Conservation (phyloP, 257 asterid genomes). For the Striga asiatica region DNA sequence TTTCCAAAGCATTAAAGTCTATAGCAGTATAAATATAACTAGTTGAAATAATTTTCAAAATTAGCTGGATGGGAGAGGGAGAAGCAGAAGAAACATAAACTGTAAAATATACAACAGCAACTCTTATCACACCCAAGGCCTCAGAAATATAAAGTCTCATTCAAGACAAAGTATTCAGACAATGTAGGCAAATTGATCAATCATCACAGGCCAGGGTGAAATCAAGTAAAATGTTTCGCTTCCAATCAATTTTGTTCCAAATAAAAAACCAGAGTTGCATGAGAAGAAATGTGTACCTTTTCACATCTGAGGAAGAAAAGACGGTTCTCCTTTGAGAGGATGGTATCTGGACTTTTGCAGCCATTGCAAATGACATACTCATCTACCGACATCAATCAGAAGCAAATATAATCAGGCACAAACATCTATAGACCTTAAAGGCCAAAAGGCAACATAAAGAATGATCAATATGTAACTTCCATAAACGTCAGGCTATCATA, state of each 20-base stretch:
- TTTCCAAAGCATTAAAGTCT: too few species aligned
- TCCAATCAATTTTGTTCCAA: not conserved
- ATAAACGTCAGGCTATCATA: too few species aligned
- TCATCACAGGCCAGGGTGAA: conserved; percentile 20
- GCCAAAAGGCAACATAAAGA: not conserved
- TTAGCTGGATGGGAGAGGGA: too few species aligned
- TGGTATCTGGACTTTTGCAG: conserved; percentile 93
- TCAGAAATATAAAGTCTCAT: conserved; percentile 15
- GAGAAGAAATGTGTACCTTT: conserved; percentile 44
- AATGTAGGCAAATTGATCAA: conserved; percentile 34
- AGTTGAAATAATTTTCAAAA: too few species aligned
- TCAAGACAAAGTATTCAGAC: conserved; percentile 23
- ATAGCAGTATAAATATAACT: too few species aligned
- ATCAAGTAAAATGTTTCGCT: not conserved
- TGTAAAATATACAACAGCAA: too few species aligned
- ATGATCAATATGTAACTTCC: too few species aligned
- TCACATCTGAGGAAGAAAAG: conserved; percentile 93
- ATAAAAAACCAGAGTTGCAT: not conserved
- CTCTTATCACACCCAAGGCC: conserved; percentile 13
- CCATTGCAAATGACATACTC: conserved; percentile 95
- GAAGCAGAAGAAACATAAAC: too few species aligned
- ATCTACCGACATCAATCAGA: conserved; percentile 31
- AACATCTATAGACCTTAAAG: not conserved
- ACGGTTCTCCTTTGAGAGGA: conserved; percentile 81
- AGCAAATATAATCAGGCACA: not conserved